Conservation (phyloP, 2,329 filamentous ascomycete species). For the Pleoardoris graminearum region DNA sequence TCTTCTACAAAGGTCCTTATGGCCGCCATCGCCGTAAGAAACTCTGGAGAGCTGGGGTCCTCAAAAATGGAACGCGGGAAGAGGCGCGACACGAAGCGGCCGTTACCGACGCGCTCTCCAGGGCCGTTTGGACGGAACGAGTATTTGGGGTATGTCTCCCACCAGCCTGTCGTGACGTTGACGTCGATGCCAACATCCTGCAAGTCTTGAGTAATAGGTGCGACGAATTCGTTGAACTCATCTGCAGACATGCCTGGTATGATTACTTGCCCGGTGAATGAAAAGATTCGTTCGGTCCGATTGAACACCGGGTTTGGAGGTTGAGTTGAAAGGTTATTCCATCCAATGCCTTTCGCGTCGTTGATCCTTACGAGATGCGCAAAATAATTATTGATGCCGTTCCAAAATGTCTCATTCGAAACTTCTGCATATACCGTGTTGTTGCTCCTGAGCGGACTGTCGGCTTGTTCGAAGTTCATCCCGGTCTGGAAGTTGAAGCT, state of each 20-base stretch:
- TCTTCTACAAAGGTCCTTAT: conserved; percentile 32
- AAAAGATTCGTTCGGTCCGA: conserved; percentile 17
- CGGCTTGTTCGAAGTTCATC: not conserved
- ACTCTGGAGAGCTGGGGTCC: conserved; percentile 19
- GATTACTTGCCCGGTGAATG: conserved; percentile 20
- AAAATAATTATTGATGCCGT: conserved; percentile 26
- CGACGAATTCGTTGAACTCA: conserved; percentile 23
- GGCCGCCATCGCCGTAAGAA: conserved; percentile 22
- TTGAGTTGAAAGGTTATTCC: conserved; percentile 24
- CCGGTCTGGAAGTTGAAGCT: conserved; percentile 34
- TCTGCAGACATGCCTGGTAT: conserved; percentile 20
- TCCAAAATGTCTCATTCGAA: conserved; percentile 32
- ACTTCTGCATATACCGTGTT: conserved; percentile 22
- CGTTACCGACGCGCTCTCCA: conserved; percentile 19
- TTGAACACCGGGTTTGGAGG: conserved; percentile 9
- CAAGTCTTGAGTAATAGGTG: conserved; percentile 26
- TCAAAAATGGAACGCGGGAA: conserved; percentile 37
- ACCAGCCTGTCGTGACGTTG: conserved; percentile 21
- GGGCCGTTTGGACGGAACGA: conserved; percentile 22
- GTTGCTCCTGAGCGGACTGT: conserved; percentile 18
- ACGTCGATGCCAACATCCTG: conserved; percentile 22
- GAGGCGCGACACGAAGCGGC: conserved; percentile 34
- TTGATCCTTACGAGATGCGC: conserved; percentile 28
- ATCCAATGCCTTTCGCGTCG: conserved; percentile 29
- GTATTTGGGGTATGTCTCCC: conserved; percentile 24